These are phyloP conservation scores for Fragilaria radians DNA, from an alignment of 108 stramenopile species.

Conservation along the genomic window DNA sequence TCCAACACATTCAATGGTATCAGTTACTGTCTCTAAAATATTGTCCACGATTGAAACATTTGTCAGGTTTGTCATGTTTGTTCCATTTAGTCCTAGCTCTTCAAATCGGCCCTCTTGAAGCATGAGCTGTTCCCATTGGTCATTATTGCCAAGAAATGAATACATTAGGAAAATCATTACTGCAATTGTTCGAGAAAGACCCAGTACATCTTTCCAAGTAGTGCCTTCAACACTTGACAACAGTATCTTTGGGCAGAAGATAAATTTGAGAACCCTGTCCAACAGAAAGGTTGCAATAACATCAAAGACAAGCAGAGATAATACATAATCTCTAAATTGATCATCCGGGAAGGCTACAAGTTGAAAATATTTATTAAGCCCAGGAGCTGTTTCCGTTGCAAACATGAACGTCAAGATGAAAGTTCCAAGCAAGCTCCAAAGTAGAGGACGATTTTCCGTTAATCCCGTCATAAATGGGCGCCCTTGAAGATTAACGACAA, in stretches of 20 bases:
- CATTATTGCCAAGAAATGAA: conserved; percentile 71
- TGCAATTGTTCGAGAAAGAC: conserved; percentile 51
- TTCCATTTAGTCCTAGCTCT: conserved; percentile 31
- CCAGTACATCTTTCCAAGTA: conserved; percentile 75
- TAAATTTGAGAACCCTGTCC: conserved; percentile 88
- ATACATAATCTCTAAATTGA: conserved; percentile 81
- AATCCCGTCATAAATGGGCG: conserved; percentile 98
- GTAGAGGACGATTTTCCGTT: conserved; percentile 88
- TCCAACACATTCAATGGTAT: background rate
- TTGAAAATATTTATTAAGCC: conserved; percentile 95
- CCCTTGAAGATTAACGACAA: conserved; percentile 97
- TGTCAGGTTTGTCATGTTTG: conserved; percentile 12
- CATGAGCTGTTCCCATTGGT: conserved; percentile 75
- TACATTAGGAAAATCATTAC: conserved; percentile 78
- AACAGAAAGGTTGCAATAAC: conserved; percentile 77
- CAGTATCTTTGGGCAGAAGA: conserved; percentile 89
- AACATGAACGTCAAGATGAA: conserved; percentile 88
- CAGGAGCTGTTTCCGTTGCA: conserved; percentile 81
- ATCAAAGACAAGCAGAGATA: conserved; percentile 73
- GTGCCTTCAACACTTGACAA: conserved; percentile 88
- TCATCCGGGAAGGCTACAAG: conserved; percentile 95
- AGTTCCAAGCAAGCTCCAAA: conserved; percentile 89
- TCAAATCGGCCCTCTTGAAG: conserved; percentile 58
- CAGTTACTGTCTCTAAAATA: conserved; percentile 2
- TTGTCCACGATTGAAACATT: conserved; percentile 7